phyloP scores from a whole-genome alignment of 2,329 filamentous ascomycete species.

The Sordariomycetes sp. region DNA sequence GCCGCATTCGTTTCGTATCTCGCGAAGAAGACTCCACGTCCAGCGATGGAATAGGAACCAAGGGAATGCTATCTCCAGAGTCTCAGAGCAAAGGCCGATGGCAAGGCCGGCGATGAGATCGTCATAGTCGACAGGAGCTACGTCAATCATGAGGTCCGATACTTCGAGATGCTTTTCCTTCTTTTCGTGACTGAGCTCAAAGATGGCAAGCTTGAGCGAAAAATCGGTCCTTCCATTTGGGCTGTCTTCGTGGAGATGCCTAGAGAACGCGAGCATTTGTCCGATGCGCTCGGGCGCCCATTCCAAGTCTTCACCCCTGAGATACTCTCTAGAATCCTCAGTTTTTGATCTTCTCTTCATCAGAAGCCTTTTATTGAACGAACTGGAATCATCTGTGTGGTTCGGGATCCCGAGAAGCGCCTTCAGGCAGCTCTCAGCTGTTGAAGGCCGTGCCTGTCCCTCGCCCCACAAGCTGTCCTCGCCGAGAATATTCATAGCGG shows the following conservation, averaged over 20 bases:
- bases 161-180: not conserved
- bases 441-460: slow-evolving; percentile 8
- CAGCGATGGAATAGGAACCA: slow-evolving; percentile 27
- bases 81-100: slow-evolving; percentile 24
- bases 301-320: not conserved
- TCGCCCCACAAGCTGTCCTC: slow-evolving; percentile 25
- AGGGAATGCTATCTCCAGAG: slow-evolving; percentile 25
- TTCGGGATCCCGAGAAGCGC: slow-evolving; percentile 15
- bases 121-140: slow-evolving; percentile 4
- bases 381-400: slow-evolving; percentile 25
- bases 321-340: too few species aligned
- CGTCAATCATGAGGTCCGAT: not conserved
- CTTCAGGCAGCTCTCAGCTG: slow-evolving; percentile 2
- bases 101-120: slow-evolving; percentile 21
- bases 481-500: slow-evolving; percentile 16
- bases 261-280: slow-evolving; percentile 1
- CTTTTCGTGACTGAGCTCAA: not conserved
- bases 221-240: slow-evolving; percentile 3
- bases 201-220: not conserved
- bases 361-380: not conserved
- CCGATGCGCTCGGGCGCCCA: not conserved
- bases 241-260: slow-evolving; percentile 5
- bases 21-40: slow-evolving; percentile 28
- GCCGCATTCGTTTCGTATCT: slow-evolving; percentile 16
- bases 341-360: too few species aligned